Base-by-base conservation (phyloP, 148 eudicot species). In the Pouteria glomerata region DNA sequence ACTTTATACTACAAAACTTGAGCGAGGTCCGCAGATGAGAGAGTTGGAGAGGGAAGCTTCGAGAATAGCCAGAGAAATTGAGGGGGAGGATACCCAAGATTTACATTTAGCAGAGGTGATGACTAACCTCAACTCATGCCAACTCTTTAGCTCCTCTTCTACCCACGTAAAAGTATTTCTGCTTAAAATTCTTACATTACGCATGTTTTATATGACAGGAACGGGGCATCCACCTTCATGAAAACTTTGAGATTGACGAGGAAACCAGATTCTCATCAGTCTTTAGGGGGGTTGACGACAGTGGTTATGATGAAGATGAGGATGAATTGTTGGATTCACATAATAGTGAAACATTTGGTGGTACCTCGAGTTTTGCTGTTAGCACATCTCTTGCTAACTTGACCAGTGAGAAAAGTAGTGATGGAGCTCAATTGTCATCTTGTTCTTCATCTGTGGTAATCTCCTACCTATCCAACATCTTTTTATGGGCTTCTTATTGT, bases 91-190 rank as follows among this genome's bases (percentile, higher is more conserved):
- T 23, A 90, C 99, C 47, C 81, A 69, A 21, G 97, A 95, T 87
- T 89, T 91, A 51, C 97, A 95, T 86, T 78, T 92, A 71, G 97
- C 97, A 15, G 99, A 92, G 96, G 99, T 95, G 81, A 81, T 80
- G 57, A 29, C 27, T 66, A 47, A 60, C 45, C 31, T 56, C 31
- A 31, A 21, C 15, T 42, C 31, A 4, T 61, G 31, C 35, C 0
- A 12, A 34, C 23, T 42, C 10, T 45, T 74, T 18, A 64, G 47
- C 55, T 69, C 34, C 12, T 24, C 23, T 21, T 63, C 35, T 18
- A 15, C 26, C 21, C 56, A 23, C 5, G 2, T 26, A 19, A 8
- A 7, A 35, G 16, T 1, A 33, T n/a, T 47, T 44, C 19, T 39
- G n/a, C 21, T 59, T 19, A 14, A 37, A 19, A 30, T 33, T 50